Evolutionary conservation across 169 alveolate genomes (phyloP).

Genomic region (Cyclospora cayetanensis): DNA sequence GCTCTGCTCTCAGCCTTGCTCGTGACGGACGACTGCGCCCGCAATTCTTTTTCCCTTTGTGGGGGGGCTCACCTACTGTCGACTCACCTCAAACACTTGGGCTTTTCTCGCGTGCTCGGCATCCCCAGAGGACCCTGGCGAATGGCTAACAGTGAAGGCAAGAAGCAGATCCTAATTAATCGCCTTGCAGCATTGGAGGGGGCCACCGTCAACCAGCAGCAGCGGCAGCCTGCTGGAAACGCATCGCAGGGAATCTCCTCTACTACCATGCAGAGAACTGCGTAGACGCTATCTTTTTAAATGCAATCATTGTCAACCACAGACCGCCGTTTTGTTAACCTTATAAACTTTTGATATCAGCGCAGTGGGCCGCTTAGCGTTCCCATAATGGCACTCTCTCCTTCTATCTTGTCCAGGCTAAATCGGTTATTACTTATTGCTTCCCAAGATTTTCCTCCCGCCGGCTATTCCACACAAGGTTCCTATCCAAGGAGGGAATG

Average conservation of each 20-base stretch:
- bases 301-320: too few relatives aligned
- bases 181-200: background rate
- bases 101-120: background rate
- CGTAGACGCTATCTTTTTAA: too few relatives aligned
- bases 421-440: too few relatives aligned
- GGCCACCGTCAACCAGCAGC: background rate
- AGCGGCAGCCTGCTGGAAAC: background rate
- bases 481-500: too few relatives aligned
- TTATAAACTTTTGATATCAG: too few relatives aligned
- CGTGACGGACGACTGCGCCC: slow-evolving; percentile 45
- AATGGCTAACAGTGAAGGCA: background rate
- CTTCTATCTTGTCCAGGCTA: too few relatives aligned
- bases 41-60: background rate
- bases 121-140: background rate
- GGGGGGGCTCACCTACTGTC: slow-evolving; percentile 9
- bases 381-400: too few relatives aligned
- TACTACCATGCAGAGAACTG: too few relatives aligned
- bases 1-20: background rate
- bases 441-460: too few relatives aligned
- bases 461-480: too few relatives aligned
- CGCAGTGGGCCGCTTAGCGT: too few relatives aligned
- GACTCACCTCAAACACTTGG: background rate
- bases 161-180: background rate
- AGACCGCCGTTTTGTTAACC: too few relatives aligned
- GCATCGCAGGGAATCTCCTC: background rate